Conservation (phyloP, 2,329 filamentous ascomycete genomes). For the Boeremia exigua region DNA sequence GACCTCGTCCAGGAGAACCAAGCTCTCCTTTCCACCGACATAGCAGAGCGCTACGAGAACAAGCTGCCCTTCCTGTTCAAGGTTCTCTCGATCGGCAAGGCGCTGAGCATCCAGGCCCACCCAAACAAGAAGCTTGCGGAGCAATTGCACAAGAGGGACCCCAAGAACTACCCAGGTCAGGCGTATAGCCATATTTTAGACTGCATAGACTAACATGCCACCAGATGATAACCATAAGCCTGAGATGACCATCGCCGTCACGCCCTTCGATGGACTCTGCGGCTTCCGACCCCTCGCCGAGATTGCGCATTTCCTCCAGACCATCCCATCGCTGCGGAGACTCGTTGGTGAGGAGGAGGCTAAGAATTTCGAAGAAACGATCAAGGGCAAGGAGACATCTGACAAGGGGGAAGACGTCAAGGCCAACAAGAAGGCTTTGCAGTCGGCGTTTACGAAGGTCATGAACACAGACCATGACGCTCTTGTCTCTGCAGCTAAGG, state of each 20-base stretch:
- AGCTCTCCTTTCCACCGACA: conserved; percentile 75
- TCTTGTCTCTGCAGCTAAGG: conserved; percentile 68
- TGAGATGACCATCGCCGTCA: conserved; percentile 98
- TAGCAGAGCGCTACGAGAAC: conserved; percentile 75
- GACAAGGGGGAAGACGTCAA: conserved; percentile 53
- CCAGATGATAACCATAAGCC: conserved; percentile 97
- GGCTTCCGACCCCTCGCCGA: conserved; percentile 89
- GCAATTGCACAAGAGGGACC: conserved; percentile 81
- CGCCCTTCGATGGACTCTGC: conserved; percentile 93
- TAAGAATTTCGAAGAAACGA: conserved; percentile 52
- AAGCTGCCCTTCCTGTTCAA: conserved; percentile 98
- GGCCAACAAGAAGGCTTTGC: conserved; percentile 78
- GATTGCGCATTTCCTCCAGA: conserved; percentile 81
- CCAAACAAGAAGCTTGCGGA: conserved; percentile 95
- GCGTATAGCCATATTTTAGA: neutral
- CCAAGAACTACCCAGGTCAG: conserved; percentile 84
- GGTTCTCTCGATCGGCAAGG: conserved; percentile 93
- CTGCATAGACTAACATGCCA: conserved; percentile 15
- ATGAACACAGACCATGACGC: conserved; percentile 77
- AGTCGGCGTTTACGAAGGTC: conserved; percentile 75
- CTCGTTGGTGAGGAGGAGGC: conserved; percentile 57
- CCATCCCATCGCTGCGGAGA: conserved; percentile 60
- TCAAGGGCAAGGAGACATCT: conserved; percentile 60
- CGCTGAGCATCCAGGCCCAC: conserved; percentile 95
- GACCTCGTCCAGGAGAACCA: conserved; percentile 89